Base-by-base conservation (phyloP, 306 rosid genomes). In the Pterocarpus santalinus region DNA sequence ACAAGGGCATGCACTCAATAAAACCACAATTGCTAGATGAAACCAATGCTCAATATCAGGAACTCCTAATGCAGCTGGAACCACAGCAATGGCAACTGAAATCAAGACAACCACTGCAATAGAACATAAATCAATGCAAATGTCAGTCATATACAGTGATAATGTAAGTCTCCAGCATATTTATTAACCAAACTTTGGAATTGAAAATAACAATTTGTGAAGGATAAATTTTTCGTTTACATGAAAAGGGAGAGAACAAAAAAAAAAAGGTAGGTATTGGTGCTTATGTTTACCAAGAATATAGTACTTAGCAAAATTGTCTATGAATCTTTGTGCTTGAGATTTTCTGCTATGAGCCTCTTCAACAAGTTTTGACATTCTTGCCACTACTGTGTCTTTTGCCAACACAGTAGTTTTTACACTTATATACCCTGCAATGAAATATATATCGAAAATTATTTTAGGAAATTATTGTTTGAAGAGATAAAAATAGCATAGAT, bases 1-100 rank as follows among this genome's bases (percentile, higher is more conserved):
- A 80, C 98, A 95, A 2, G 98, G 98, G 73, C 97, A 95, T n/a
- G 95, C 98, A 69, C 97, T 95, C 55, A 95, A 90, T 72, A 95
- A 79, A 79, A 95, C 93, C 53, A 95, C 97, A 80, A 92, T 82
- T 16, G 97, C 94, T 47, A 95, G 78, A 78, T 91, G 97, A 85
- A 87, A 76, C 97, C 97, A 95, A 28, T 73, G 74, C 8, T 72
- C 85, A 13, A 60, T 87, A 73, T 92, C 85, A 41, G 86, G 77
- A 49, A 89, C 86, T 44, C 78, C 82, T 71, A 95, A 65, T 52
- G 86, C 91, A 4, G 72, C 85, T 43, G 98, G 97, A 83, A 91
- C 75, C 81, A 83, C 92, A 3, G 91, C 94, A 28, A 89, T 60
- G 66, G 86, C 67, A 51, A 83, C 82, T 34, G 97, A 91, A 58